Evolutionary conservation across 352 stramenopile species (phyloP), one percentile per base, ranked within the genome.

Genomic region (Lagenidium giganteum): DNA sequence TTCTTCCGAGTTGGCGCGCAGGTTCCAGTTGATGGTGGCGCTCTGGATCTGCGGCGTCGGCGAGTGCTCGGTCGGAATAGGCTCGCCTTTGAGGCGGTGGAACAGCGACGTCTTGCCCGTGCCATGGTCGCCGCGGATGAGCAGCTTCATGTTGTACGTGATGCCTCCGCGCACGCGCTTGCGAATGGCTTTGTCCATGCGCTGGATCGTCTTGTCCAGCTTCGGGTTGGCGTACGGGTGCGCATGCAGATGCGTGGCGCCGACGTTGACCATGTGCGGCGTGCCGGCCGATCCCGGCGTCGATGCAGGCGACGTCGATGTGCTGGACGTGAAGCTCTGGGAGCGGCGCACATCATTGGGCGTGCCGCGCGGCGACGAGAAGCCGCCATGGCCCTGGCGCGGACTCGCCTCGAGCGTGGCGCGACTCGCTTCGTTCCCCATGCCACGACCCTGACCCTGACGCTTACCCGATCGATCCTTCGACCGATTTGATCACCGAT

Each of bases 71-170:
- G 51, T 43, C 0, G 77, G 71, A 50, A 95, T 95, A 4, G 67
- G 69, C 24, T 87, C 58, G 30, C 81, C 87, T 23, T 95, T 79
- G 12, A 96, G 56, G 0, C 87, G 78, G 17, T 86, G 73, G 51
- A 92, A 92, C 3, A 96, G 67, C 43, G 81, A 83, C 42, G 86
- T 93, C 61, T 96, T 96, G 34, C 87, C 87, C 9, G 77, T 92
- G n/a, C 84, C 79, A 5, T 69, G 67, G 17, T 82, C 75, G 23
- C 87, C 86, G 23, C 84, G 75, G 21, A 96, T 60, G 33, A 96
- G 53, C 28, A 96, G 66, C 68, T 95, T 95, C 82, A 96, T 94
- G 62, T 96, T 96, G 70, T 95, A 95, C 47, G 71, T 93, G 51
- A 90, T 73, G 47, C 71, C 78, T 21, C 67, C 85, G 20, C 83